These are phyloP conservation scores for Aspergillus carbonarius DNA, from an alignment of 2,329 filamentous ascomycete species.

Conservation along the genomic window DNA sequence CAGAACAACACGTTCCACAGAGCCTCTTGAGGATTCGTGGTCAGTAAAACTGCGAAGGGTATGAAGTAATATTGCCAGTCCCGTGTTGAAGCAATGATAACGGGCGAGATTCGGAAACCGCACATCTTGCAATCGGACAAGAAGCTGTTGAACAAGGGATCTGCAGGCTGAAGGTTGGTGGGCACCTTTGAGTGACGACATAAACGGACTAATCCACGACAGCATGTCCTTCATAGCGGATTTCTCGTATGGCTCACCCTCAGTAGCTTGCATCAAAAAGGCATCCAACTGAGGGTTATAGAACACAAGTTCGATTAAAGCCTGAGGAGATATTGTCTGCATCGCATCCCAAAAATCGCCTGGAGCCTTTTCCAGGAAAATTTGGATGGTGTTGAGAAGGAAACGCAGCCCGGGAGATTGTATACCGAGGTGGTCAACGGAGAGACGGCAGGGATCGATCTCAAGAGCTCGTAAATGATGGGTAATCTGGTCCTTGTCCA, in stretches of 20 bases:
- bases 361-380: slow-evolving; percentile 71
- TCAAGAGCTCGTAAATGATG: slow-evolving; percentile 78
- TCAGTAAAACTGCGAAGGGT: slow-evolving; percentile 51
- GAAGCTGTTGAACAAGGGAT: slow-evolving; percentile 71
- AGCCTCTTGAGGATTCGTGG: slow-evolving; percentile 44
- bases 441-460: slow-evolving; percentile 61
- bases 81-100: slow-evolving; percentile 48
- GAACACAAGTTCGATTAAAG: slow-evolving; percentile 81
- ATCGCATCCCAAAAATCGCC: slow-evolving; percentile 86
- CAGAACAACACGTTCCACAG: slow-evolving; percentile 49
- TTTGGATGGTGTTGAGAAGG: slow-evolving; percentile 68
- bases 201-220: slow-evolving; percentile 75
- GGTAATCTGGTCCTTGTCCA: slow-evolving; percentile 72
- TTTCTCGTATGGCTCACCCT: slow-evolving; percentile 53
- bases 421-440: slow-evolving; percentile 66
- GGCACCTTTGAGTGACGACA: slow-evolving; percentile 71
- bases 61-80: slow-evolving; percentile 46
- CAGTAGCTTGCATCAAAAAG: slow-evolving; percentile 51
- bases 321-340: slow-evolving; percentile 73
- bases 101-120: slow-evolving; percentile 43
- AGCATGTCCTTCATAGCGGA: slow-evolving; percentile 64
- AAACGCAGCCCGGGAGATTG: slow-evolving; percentile 63
- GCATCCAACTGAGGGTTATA: slow-evolving; percentile 66
- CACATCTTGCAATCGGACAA: slow-evolving; percentile 55
- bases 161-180: slow-evolving; percentile 79